Percentiles rank a stretch among this genome's conserved stretches.
Conservation (phyloP, 208 protist species). For the Porcisia hertigi region DNA sequence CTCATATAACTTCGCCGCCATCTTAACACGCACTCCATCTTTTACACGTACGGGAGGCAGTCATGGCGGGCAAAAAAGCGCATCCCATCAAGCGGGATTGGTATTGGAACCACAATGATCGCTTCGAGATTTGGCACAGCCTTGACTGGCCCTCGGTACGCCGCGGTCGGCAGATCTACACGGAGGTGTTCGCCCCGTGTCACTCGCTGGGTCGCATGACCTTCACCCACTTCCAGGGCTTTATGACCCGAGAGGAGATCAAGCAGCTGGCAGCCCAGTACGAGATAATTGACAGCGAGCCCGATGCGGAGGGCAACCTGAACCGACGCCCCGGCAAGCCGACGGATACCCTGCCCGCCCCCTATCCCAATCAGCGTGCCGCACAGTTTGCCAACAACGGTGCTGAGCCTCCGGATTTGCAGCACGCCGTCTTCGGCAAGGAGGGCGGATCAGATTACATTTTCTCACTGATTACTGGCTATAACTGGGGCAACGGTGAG, state of each 20-base stretch:
- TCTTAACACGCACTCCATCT: neutral
- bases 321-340: constrained; percentile 96
- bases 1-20: neutral
- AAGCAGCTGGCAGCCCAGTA: constrained; percentile 93
- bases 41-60: constrained; percentile 15
- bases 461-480: constrained; percentile 98
- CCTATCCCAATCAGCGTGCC: constrained; percentile 98
- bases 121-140: constrained; percentile 89
- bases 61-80: constrained; percentile 85
- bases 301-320: constrained; percentile 95
- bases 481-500: constrained; percentile 95
- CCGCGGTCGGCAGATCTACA: constrained; percentile 97
- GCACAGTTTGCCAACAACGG: constrained; percentile 97
- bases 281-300: constrained; percentile 95
- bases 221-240: constrained; percentile 97
- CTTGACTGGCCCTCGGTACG: constrained; percentile 93
- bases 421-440: constrained; percentile 96
- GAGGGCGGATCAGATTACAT: constrained; percentile 96
- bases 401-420: constrained; percentile 97
- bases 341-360: constrained; percentile 95
- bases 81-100: constrained; percentile 87
- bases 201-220: constrained; percentile 96
- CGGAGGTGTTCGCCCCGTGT: constrained; percentile 97
- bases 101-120: constrained; percentile 92
- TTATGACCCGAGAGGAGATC: constrained; percentile 96